Evolutionary conservation across 2,329 filamentous ascomycete species (phyloP).

Genomic region (Graphilbum sp.): DNA sequence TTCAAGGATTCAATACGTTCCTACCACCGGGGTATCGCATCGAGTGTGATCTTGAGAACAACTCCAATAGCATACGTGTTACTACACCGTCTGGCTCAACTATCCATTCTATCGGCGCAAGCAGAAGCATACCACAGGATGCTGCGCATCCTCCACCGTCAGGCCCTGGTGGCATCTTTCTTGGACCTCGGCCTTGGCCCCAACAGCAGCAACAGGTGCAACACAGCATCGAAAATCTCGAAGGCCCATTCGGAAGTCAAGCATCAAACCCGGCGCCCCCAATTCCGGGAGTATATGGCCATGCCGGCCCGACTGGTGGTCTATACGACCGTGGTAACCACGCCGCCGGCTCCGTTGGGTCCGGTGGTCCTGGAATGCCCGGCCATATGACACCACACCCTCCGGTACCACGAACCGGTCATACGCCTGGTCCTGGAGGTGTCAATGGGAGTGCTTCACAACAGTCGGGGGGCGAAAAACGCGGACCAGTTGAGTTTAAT

Average conservation of each 20-base stretch:
- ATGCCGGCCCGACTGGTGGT: slow-evolving; percentile 1
- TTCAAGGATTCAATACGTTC: slow-evolving; percentile 98
- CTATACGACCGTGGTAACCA: slow-evolving; percentile 7
- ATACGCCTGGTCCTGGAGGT: slow-evolving; percentile 36
- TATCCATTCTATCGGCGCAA: slow-evolving; percentile 61
- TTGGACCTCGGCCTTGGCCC: slow-evolving; percentile 21
- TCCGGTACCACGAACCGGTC: slow-evolving; percentile 32
- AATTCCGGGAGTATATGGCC: slow-evolving; percentile 14
- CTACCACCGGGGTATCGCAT: slow-evolving; percentile 90
- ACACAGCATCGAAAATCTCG: slow-evolving; percentile 46
- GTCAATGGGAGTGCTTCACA: slow-evolving; percentile 44
- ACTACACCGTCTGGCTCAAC: slow-evolving; percentile 98
- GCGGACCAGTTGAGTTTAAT: slow-evolving; percentile 94
- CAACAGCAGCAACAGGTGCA: slow-evolving; percentile 28
- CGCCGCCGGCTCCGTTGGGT: not conserved
- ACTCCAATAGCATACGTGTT: slow-evolving; percentile 89
- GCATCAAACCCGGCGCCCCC: slow-evolving; percentile 29
- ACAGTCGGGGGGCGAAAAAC: slow-evolving; percentile 57
- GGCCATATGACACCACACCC: slow-evolving; percentile 18
- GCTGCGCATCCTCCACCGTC: slow-evolving; percentile 20
- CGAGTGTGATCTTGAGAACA: slow-evolving; percentile 84
- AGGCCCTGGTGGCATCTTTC: slow-evolving; percentile 24
- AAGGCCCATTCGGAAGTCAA: slow-evolving; percentile 43
- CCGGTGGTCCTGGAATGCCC: slow-evolving; percentile 1
- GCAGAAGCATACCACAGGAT: slow-evolving; percentile 31